These are phyloP conservation scores for Nakazawaea peltata DNA, from an alignment of 805 yeast species.

Conservation along the genomic window DNA sequence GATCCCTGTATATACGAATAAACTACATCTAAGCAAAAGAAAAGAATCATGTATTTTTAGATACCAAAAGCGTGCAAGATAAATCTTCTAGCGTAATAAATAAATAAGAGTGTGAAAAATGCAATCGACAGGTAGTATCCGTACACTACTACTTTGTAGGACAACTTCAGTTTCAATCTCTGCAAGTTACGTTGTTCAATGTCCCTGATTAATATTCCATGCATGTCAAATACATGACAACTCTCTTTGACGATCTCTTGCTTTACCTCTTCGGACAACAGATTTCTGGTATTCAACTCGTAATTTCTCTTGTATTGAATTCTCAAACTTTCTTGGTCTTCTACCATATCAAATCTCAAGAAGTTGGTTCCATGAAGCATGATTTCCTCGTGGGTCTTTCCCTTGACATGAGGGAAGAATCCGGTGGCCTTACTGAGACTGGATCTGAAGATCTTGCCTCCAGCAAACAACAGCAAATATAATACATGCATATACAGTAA, in stretches of 20 bases:
- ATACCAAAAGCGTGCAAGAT: too few species aligned
- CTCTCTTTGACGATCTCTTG: conserved; percentile 62
- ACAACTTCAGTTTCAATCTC: conserved; percentile 45
- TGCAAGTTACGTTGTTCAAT: conserved; percentile 58
- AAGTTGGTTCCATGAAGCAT: conserved; percentile 59
- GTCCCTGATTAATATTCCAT: conserved; percentile 53
- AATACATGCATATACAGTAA: conserved; percentile 80
- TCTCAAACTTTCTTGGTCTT: conserved; percentile 60
- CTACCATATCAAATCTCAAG: conserved; percentile 55
- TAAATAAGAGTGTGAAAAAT: conserved; percentile 23
- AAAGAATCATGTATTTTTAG: neutral
- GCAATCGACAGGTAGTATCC: conserved; percentile 38
- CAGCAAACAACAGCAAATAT: conserved; percentile 82
- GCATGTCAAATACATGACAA: conserved; percentile 55
- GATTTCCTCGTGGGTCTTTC: conserved; percentile 56
- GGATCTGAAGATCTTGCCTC: conserved; percentile 69
- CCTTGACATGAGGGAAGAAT: conserved; percentile 66
- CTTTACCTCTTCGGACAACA: conserved; percentile 65
- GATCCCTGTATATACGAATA: neutral
- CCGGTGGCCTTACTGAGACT: conserved; percentile 59
- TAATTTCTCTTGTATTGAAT: conserved; percentile 64
- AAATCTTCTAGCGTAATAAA: conserved; percentile 28
- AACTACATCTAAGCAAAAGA: neutral
- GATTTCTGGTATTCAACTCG: conserved; percentile 67
- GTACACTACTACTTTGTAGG: conserved; percentile 43